Base-by-base conservation (phyloP, 805 yeast genomes). In the Zygotorulaspora danielsina region DNA sequence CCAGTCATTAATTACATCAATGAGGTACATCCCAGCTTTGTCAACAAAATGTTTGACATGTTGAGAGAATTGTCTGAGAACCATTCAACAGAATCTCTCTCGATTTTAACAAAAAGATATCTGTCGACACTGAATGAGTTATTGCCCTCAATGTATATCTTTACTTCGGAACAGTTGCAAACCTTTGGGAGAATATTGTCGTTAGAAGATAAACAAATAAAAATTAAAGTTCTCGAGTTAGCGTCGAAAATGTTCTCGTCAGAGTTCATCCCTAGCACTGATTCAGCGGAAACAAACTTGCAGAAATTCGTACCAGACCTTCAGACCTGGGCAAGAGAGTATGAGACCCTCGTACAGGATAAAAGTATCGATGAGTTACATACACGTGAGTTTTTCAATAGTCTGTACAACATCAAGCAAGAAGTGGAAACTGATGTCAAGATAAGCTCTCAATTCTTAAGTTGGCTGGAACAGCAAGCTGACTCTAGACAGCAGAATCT, bases 401-500 rank as follows among this genome's bases (percentile, higher is more conserved):
- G 58, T 22, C 47, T 73, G 16, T 63, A 63, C 29, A 48, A 56
- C 7, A 39, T 74, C 28, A 67, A 70, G 42, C 41, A 53, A 7
- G 49, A 59, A 15, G 55, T 58, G 29, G 42, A 49, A 15, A 46
- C 50, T 3, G 47, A 63, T 0, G 58, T 71, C 22, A 62, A 64
- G 17, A 59, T 66, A 1, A 55, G 57, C 13, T 53, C 61, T 9
- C 67, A 64, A 1, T 86, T 85, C 48, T 42, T 84, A 32, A 61
- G 70, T 16, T 86, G 95, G 95, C 59, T 86, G 26, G 68, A 76
- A 13, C 54, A 63, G 22, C 75, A 79, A 48, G 57, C 65, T 4
- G 65, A 62, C 18, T 31, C 45, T 30, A 52, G 73, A 52, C 50
- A 49, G 27, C 35, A 47, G 11, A 43, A 47, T 15, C 38, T 56